phyloP scores from a whole-genome alignment of 352 stramenopile species.

The Paralagenidium karlingii region DNA sequence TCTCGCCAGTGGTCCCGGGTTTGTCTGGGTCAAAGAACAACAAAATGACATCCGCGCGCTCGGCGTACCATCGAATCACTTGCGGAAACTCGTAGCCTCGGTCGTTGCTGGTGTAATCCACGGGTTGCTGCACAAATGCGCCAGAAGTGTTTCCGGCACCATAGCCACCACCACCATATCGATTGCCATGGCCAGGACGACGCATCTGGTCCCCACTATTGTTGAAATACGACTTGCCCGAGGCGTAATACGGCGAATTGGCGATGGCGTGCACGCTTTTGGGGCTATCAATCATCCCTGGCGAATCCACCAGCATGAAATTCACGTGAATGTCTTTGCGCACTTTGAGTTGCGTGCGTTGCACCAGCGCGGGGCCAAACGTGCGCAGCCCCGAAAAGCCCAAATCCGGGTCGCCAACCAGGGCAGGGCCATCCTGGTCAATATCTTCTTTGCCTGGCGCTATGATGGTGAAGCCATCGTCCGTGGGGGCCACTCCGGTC shows the following conservation, averaged over 20 bases:
- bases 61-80: constrained; percentile 96
- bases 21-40: constrained; percentile 99
- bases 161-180: no score
- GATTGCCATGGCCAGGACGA: background rate
- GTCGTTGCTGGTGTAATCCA: constrained; percentile 30
- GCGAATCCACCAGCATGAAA: constrained; percentile 98
- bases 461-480: constrained; percentile 99
- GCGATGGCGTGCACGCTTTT: constrained; percentile 40
- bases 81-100: constrained; percentile 97
- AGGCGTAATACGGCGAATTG: background rate
- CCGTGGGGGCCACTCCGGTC: constrained; percentile 98
- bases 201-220: background rate
- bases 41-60: constrained; percentile 97
- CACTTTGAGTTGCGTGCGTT: constrained; percentile 98
- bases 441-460: constrained; percentile 91
- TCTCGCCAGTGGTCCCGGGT: constrained; percentile 98
- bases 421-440: constrained; percentile 92
- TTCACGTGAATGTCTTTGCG: constrained; percentile 86
- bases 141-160: no score
- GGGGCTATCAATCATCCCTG: constrained; percentile 99
- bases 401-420: constrained; percentile 96
- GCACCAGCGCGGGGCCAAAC: constrained; percentile 96
- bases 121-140: no score
- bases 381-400: constrained; percentile 92
- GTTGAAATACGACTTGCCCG: background rate